Conservation (phyloP, 495 filamentous ascomycete genomes). For the Penicillium canariense region DNA sequence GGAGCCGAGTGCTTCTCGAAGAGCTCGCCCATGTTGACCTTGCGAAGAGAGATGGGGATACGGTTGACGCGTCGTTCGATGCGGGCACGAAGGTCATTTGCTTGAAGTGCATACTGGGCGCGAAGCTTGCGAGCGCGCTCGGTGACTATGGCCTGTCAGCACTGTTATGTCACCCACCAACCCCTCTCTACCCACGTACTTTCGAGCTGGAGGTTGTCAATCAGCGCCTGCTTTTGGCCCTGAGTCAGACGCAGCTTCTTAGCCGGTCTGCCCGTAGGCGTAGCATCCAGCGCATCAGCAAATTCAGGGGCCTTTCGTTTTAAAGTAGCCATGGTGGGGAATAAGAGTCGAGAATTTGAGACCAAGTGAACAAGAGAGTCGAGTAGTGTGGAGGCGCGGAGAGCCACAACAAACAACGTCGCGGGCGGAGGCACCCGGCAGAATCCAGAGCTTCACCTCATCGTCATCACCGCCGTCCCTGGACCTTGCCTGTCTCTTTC, state of each 20-base stretch:
- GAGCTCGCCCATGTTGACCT: conserved; percentile 80
- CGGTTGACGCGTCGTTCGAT: conserved; percentile 95
- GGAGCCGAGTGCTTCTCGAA: conserved; percentile 53
- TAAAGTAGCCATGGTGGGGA: conserved; percentile 50
- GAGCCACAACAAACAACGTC: conserved; percentile 33
- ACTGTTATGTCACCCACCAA: background rate
- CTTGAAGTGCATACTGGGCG: conserved; percentile 84
- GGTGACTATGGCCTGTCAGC: conserved; percentile 58
- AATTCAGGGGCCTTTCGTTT: conserved; percentile 61
- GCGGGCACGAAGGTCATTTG: conserved; percentile 76
- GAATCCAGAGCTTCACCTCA: conserved; percentile 29
- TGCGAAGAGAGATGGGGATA: conserved; percentile 76
- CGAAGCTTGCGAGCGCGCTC: conserved; percentile 89
- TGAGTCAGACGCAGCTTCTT: conserved; percentile 66
- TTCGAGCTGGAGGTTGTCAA: conserved; percentile 92
- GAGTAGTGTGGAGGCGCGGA: conserved; percentile 22
- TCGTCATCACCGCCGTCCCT: conserved; percentile 23
- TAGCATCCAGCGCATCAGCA: conserved; percentile 33
- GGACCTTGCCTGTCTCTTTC: conserved; percentile 14
- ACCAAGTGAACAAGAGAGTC: conserved; percentile 13
- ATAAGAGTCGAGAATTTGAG: conserved; percentile 1
- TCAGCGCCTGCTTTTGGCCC: conserved; percentile 80
- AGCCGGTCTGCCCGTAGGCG: conserved; percentile 56
- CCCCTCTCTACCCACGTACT: conserved; percentile 52
- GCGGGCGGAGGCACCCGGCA: conserved; percentile 22